Evolutionary conservation across 2,329 filamentous ascomycete species (phyloP).

Genomic region (Myriosclerotinia scirpicola): DNA sequence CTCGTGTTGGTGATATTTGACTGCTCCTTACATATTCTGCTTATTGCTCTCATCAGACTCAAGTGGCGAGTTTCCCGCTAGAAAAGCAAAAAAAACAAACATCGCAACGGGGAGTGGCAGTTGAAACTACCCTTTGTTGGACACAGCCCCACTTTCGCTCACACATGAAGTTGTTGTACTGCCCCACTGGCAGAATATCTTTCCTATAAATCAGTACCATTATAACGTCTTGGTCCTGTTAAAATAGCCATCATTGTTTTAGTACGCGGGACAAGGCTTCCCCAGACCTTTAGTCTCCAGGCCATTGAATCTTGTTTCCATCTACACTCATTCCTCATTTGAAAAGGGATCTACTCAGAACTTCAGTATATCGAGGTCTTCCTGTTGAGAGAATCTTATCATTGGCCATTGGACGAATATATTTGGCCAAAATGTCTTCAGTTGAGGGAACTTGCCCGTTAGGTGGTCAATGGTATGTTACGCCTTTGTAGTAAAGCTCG

Average conservation of each 20-base stretch:
- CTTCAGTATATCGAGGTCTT: background rate
- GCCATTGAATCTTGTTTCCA: no score
- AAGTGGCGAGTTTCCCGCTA: background rate
- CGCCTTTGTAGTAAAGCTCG: no score
- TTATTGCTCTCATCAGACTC: background rate
- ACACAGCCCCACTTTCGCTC: background rate
- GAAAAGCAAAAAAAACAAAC: background rate
- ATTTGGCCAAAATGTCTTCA: background rate
- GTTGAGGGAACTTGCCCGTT: slow-evolving; percentile 1
- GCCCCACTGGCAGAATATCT: background rate
- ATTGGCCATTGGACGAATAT: background rate
- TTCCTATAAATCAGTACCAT: background rate
- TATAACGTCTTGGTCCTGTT: background rate
- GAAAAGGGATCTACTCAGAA: background rate
- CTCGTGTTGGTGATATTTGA: background rate
- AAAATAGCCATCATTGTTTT: background rate
- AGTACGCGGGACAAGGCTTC: background rate
- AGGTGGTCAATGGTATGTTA: slow-evolving; percentile 10
- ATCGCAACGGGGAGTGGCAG: slow-evolving; percentile 5
- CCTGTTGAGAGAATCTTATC: background rate
- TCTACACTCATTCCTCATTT: background rate
- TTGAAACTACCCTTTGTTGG: background rate
- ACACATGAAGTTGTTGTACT: background rate
- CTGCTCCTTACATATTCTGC: background rate
- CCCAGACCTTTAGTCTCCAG: no score